phyloP scores from a whole-genome alignment of 192 early-diverging fungal genomes.

The Backusella westeae region DNA sequence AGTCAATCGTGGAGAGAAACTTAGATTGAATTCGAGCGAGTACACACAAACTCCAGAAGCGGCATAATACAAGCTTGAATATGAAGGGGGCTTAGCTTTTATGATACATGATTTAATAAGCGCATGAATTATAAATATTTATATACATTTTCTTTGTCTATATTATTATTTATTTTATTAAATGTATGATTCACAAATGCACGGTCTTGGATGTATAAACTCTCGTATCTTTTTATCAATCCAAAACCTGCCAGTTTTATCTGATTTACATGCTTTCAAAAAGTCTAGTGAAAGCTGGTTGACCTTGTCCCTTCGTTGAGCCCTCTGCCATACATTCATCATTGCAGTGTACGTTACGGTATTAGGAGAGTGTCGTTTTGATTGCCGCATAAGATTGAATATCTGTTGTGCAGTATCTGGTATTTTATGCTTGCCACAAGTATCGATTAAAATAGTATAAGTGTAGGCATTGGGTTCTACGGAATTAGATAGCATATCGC shows the following conservation, averaged over 20 bases:
- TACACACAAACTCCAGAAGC: too few species aligned
- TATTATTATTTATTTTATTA: neutral
- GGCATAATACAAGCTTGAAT: too few species aligned
- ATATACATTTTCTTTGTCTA: neutral
- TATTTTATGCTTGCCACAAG: constrained; percentile 21
- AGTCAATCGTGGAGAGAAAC: too few species aligned
- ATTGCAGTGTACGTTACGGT: constrained; percentile 34
- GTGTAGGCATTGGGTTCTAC: constrained; percentile 34
- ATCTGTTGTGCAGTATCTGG: constrained; percentile 34
- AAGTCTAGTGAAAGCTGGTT: constrained; percentile 11
- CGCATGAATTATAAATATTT: neutral
- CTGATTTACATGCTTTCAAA: constrained; percentile 1
- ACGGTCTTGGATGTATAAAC: neutral
- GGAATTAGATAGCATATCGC: constrained; percentile 22
- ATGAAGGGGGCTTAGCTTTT: too few species aligned
- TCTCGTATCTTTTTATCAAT: constrained; percentile 8
- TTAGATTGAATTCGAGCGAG: too few species aligned
- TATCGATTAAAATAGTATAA: constrained; percentile 32
- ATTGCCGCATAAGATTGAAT: constrained; percentile 32
- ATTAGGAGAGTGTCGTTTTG: constrained; percentile 22
- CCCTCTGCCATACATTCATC: constrained; percentile 21
- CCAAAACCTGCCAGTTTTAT: constrained; percentile 15
- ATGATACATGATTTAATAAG: too few species aligned
- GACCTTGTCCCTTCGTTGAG: constrained; percentile 14
- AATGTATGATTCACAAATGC: neutral